Evolutionary conservation across 768 basidiomycete genomes (phyloP).

Genomic region (Tephrocybe sp.): DNA sequence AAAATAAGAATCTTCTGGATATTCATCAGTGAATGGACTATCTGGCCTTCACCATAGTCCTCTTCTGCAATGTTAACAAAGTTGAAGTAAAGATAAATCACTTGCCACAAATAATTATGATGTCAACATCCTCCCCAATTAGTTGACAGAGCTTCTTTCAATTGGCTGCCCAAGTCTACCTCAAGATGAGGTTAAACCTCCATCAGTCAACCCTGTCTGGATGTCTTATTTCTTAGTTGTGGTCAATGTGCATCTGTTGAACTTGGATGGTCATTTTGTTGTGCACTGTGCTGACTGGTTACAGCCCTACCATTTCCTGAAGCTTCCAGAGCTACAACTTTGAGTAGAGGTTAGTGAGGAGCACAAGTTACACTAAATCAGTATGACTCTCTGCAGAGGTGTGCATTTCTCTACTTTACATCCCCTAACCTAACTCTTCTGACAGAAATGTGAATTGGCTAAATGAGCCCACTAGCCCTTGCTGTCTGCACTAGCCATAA

Average conservation of each 20-base stretch:
- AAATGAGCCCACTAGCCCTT: too few relatives aligned
- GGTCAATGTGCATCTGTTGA: constrained; percentile 59
- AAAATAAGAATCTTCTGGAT: too few relatives aligned
- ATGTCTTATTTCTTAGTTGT: constrained; percentile 52
- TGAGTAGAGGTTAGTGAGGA: constrained; percentile 42
- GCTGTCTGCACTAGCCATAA: too few relatives aligned
- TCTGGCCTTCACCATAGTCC: too few relatives aligned
- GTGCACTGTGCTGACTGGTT: constrained; percentile 79
- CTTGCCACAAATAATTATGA: too few relatives aligned
- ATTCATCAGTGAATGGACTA: too few relatives aligned
- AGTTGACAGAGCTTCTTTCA: constrained; percentile 71
- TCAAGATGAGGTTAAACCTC: constrained; percentile 32
- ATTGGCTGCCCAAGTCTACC: constrained; percentile 61
- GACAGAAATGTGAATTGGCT: too few relatives aligned
- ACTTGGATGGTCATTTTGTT: constrained; percentile 51
- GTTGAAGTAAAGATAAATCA: too few relatives aligned
- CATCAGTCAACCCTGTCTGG: constrained; percentile 28
- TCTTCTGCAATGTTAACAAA: too few relatives aligned
- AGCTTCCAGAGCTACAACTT: constrained; percentile 53
- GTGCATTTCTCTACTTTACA: too few relatives aligned
- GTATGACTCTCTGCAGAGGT: too few relatives aligned
- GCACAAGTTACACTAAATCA: constrained; percentile 47
- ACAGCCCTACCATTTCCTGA: constrained; percentile 81
- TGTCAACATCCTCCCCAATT: constrained; percentile 60
- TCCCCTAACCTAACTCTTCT: too few relatives aligned